These are phyloP conservation scores for Fusarium sp. DNA, from an alignment of 2,329 filamentous ascomycete species.

Conservation along the genomic window DNA sequence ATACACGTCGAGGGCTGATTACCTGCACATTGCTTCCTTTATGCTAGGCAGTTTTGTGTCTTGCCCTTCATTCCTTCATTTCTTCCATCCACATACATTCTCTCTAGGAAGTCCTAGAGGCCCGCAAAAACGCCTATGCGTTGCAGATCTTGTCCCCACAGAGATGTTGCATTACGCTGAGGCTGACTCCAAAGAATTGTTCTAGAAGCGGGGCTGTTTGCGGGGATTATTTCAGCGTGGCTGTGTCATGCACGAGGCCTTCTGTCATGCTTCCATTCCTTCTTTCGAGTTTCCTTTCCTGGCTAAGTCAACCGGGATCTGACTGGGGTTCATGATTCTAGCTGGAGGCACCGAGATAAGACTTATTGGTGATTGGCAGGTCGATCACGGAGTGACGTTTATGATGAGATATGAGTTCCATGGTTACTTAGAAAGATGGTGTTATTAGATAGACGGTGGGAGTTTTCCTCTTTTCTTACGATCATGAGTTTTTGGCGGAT, in stretches of 20 bases:
- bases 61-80: conserved; percentile 31
- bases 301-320: conserved; percentile 12
- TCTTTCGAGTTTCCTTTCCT: conserved; percentile 42
- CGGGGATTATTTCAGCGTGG: conserved; percentile 38
- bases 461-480: conserved; percentile 19
- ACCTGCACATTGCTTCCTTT: conserved; percentile 8
- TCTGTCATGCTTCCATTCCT: conserved; percentile 44
- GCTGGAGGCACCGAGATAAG: conserved; percentile 43
- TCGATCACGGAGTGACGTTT: conserved; percentile 39
- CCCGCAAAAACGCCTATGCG: conserved; percentile 40
- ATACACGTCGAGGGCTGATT: conserved; percentile 3
- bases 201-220: conserved; percentile 50
- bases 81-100: conserved; percentile 16
- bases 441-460: conserved; percentile 38
- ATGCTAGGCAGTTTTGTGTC: conserved; percentile 26
- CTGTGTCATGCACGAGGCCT: conserved; percentile 37
- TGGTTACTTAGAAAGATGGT: conserved; percentile 28
- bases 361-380: conserved; percentile 29
- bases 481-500: conserved; percentile 9
- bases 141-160: conserved; percentile 38
- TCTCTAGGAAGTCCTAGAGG: conserved; percentile 15
- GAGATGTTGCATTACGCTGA: conserved; percentile 32
- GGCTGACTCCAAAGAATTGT: conserved; percentile 52
- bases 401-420: conserved; percentile 40
- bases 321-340: conserved; percentile 14